These are phyloP conservation scores for Fusarium transvaalense DNA, from an alignment of 2,329 filamentous ascomycete genomes.

Conservation along the genomic window DNA sequence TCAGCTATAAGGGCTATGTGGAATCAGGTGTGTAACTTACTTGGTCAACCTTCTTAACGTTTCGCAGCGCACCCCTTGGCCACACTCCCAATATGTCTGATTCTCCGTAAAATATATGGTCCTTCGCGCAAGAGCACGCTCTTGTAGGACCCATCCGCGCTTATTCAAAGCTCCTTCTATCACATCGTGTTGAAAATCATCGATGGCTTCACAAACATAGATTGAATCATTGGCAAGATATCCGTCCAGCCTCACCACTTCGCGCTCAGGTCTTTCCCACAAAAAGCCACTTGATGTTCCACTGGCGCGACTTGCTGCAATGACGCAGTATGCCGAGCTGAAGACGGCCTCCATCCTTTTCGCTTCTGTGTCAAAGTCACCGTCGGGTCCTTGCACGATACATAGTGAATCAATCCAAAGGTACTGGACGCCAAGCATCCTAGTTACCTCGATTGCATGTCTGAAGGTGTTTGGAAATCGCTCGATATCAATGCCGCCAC, in stretches of 20 bases:
- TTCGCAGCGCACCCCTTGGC: constrained; percentile 33
- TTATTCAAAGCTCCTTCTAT: constrained; percentile 22
- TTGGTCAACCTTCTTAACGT: constrained; percentile 30
- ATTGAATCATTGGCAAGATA: neutral
- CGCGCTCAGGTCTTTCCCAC: constrained; percentile 3
- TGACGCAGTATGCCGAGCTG: neutral
- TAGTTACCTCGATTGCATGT: neutral
- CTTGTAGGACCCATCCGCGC: constrained; percentile 21
- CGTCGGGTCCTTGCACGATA: neutral
- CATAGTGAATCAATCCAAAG: constrained; percentile 3
- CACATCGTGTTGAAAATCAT: constrained; percentile 34
- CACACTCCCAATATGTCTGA: constrained; percentile 40
- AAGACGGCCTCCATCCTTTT: constrained; percentile 1
- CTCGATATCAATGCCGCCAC: neutral
- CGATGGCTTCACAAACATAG: constrained; percentile 32
- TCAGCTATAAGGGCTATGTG: neutral
- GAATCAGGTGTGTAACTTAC: constrained; percentile 4
- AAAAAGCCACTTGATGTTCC: constrained; percentile 2
- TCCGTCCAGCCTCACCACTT: constrained; percentile 7
- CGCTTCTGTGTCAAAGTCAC: neutral
- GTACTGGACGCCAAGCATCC: neutral
- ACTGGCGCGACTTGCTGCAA: neutral
- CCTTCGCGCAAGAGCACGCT: constrained; percentile 30
- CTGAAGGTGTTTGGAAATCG: neutral
- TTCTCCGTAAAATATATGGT: constrained; percentile 38